phyloP scores from a whole-genome alignment of 345 rosid genomes.

The rapeseed (Brassica napus) region DNA sequence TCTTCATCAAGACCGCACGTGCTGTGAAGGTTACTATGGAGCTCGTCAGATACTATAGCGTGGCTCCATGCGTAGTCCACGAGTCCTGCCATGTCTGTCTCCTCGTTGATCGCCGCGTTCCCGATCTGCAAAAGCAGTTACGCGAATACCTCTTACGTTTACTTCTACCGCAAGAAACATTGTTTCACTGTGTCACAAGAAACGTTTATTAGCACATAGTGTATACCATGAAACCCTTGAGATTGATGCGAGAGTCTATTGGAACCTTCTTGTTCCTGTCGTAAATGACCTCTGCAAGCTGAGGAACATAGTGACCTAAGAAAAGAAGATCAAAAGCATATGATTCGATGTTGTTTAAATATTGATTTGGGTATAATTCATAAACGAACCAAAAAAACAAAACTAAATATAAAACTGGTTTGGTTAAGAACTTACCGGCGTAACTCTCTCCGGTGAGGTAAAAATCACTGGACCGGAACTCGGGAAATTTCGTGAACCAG shows the following conservation, averaged over 20 bases:
- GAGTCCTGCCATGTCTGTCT: constrained; percentile 39
- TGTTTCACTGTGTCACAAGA: neutral
- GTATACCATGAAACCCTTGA: constrained; percentile 76
- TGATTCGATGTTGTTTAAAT: neutral
- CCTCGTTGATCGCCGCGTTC: constrained; percentile 67
- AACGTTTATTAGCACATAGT: neutral
- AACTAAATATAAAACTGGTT: neutral
- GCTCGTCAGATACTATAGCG: constrained; percentile 67
- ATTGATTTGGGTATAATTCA: neutral
- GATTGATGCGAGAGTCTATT: constrained; percentile 50
- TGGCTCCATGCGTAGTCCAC: constrained; percentile 79
- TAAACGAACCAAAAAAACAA: neutral
- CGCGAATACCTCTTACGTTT: neutral
- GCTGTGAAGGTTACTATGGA: constrained; percentile 44
- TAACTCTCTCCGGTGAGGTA: constrained; percentile 83
- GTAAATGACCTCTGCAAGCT: constrained; percentile 64
- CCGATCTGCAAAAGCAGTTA: constrained; percentile 55
- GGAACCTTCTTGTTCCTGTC: constrained; percentile 51
- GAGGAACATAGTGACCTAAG: constrained; percentile 65
- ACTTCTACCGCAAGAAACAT: neutral
- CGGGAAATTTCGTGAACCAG: constrained; percentile 74
- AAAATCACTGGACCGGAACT: constrained; percentile 55
- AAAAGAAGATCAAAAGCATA: neutral
- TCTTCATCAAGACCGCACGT: constrained; percentile 45
- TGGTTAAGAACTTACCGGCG: constrained; percentile 51